Base-by-base conservation (phyloP, 23 red algal species). In the Gracilaria gracilis region DNA sequence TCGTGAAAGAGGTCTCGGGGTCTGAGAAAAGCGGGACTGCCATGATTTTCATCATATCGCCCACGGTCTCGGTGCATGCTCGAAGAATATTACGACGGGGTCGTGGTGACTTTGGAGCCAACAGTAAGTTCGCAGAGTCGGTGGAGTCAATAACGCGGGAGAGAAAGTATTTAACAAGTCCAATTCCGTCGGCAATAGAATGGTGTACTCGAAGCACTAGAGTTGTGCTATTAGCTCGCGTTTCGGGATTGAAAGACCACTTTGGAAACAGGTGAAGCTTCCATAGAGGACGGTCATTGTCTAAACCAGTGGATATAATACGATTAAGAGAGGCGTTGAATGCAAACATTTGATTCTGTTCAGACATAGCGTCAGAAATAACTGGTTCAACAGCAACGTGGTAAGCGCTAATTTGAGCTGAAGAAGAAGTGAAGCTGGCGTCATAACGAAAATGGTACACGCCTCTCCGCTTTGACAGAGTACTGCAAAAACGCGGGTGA, bases 111-210 rank as follows among this genome's bases (percentile, higher is more conserved):
- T 37, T 69, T 20, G 64, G 64, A 2, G 32, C 27, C 31, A 69
- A 24, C 32, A 69, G 64, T 36, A 32, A 69, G 4, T 6, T 14
- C 14, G 64, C 27, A 0, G 64, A 69, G 64, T 69, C 64, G 31
- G 7, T 9, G 15, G 75, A 48, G 23, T 88, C 85, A 34, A 62
- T 53, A 61, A 88, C 49, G 16, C 58, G 59, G 1, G 85, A 67
- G 23, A 88, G 85, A 62, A 88, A 88, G 44, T 77, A 88, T 50
- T 88, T 88, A 17, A 88, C 69, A n/a, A 88, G 67, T 33, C 85
- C 85, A 37, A 88, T 77, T 58, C 85, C 85, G 58, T 88, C 85
- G 16, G 65, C 49, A 51, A 88, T 67, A 24, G 85, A 75, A 65
- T 88, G 85, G n/a, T 88, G 85, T 17, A 79, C 85, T 57, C 85